phyloP scores from a whole-genome alignment of 2,329 filamentous ascomycete species.

The Scytalidium lignicola region DNA sequence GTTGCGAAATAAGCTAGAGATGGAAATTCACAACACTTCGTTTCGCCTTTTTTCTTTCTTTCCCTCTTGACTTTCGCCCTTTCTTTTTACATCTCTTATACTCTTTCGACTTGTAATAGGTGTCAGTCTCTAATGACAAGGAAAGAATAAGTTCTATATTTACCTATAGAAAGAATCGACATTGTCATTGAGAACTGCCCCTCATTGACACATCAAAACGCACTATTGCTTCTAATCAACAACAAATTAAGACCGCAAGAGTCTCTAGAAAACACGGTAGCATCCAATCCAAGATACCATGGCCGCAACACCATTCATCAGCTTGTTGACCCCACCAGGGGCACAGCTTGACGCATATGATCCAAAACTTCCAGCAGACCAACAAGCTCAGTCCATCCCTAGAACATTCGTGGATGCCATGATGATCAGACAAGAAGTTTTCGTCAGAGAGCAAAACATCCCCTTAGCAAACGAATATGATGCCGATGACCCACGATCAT shows the following conservation, averaged over 20 bases:
- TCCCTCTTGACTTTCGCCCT: neutral
- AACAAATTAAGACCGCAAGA: neutral
- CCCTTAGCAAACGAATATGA: slow-evolving; percentile 70
- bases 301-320: slow-evolving; percentile 24
- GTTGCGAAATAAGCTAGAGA: neutral
- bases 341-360: slow-evolving; percentile 45
- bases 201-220: neutral
- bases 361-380: slow-evolving; percentile 31
- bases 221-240: neutral
- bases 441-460: slow-evolving; percentile 54
- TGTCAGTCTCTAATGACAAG: neutral
- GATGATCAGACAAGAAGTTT: slow-evolving; percentile 55
- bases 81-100: neutral
- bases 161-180: neutral
- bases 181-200: neutral
- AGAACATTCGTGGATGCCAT: slow-evolving; percentile 58
- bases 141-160: neutral
- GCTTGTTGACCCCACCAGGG: slow-evolving; percentile 29
- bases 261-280: neutral
- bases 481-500: slow-evolving; percentile 70
- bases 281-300: slow-evolving; percentile 10
- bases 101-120: neutral
- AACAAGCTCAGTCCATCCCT: slow-evolving; percentile 45
- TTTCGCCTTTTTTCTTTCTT: neutral
- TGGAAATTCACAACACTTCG: neutral